Conservation (phyloP, 352 stramenopile species). For the Globisporangium takayamanum region DNA sequence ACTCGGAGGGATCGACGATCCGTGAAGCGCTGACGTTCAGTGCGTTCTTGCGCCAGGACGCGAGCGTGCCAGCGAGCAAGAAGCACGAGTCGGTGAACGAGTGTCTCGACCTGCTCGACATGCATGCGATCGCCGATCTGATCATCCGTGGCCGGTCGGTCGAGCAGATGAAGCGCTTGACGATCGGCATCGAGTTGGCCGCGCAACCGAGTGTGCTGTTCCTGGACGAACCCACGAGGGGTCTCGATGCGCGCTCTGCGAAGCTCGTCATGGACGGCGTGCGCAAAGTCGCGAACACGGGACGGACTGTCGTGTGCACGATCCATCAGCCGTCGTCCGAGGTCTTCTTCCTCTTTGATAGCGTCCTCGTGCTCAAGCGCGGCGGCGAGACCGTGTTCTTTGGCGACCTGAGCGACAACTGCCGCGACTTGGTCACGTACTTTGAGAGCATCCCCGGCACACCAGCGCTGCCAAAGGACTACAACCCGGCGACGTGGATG, state of each 20-base stretch:
- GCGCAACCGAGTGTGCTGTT: slow-evolving; percentile 81
- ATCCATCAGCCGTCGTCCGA: slow-evolving; percentile 88
- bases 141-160: slow-evolving; percentile 33
- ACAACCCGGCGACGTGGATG: slow-evolving; percentile 22
- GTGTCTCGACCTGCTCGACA: slow-evolving; percentile 19
- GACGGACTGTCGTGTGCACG: slow-evolving; percentile 80
- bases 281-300: slow-evolving; percentile 70
- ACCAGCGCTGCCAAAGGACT: slow-evolving; percentile 16
- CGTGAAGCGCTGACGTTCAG: slow-evolving; percentile 80
- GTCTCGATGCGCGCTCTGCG: slow-evolving; percentile 77
- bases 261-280: slow-evolving; percentile 83
- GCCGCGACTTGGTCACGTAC: slow-evolving; percentile 51
- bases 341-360: slow-evolving; percentile 60
- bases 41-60: slow-evolving; percentile 45
- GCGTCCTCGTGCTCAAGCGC: slow-evolving; percentile 65
- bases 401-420: slow-evolving; percentile 47
- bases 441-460: slow-evolving; percentile 28
- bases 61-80: slow-evolving; percentile 9
- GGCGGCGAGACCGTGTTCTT: slow-evolving; percentile 52
- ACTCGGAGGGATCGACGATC: slow-evolving; percentile 73
- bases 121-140: slow-evolving; percentile 20
- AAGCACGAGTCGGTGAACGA: slow-evolving; percentile 25
- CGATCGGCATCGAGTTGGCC: slow-evolving; percentile 60
- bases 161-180: slow-evolving; percentile 45
- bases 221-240: slow-evolving; percentile 72